Conservation (phyloP, 2,329 filamentous ascomycete species). For the Aspergillus viridinutans region DNA sequence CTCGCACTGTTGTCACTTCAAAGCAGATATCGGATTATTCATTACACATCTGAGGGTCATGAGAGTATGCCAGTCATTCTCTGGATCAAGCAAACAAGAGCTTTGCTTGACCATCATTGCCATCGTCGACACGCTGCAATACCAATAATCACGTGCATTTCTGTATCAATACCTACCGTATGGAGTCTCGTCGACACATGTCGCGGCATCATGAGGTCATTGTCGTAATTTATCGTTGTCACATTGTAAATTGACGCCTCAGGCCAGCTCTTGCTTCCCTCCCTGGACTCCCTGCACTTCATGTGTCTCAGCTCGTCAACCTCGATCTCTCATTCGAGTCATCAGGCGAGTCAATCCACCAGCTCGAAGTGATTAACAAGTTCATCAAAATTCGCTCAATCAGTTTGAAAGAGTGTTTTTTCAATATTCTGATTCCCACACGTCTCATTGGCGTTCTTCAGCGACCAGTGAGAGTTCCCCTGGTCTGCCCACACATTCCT, state of each 20-base stretch:
- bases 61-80: neutral
- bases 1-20: neutral
- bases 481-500: conserved; percentile 24
- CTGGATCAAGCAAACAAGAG: neutral
- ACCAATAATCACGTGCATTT: neutral
- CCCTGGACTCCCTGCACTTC: neutral
- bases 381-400: neutral
- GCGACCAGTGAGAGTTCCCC: conserved; percentile 19
- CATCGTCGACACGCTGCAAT: neutral
- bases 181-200: neutral
- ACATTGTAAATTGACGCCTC: neutral
- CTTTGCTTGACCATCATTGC: neutral
- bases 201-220: neutral
- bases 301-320: conserved; percentile 2
- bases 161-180: neutral
- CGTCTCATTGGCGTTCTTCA: conserved; percentile 16
- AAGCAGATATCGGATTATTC: neutral
- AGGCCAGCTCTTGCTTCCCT: neutral
- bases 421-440: conserved; percentile 1
- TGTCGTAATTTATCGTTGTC: neutral
- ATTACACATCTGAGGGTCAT: neutral
- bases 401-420: conserved; percentile 3
- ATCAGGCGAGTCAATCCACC: conserved; percentile 5
- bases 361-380: neutral
- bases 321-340: conserved; percentile 2